Evolutionary conservation across 305 asterid species (phyloP), one percentile per base, ranked within the genome.

Genomic region (Fraxinus sp.): DNA sequence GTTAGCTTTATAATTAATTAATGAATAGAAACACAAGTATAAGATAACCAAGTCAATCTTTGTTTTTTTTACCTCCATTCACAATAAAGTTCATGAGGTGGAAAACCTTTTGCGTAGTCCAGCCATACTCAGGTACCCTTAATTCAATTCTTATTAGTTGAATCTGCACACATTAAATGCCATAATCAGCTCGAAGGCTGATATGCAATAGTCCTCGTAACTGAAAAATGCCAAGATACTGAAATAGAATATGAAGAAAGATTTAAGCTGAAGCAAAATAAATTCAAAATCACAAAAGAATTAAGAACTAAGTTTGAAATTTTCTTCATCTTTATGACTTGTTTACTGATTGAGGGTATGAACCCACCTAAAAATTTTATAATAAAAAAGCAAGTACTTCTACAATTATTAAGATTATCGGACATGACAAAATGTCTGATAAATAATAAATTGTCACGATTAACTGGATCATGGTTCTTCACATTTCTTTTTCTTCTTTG

Each of bases 31-130:
- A 39, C 68, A 84, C 10, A 59, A 24, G 36, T 32, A 79, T 41
- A 55, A 14, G 11, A 52, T 20, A 85, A 20, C 46, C 80, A 76
- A 84, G 83, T 76, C 68, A 83, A 52, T 80, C 77, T 78, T 79
- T 55, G 59, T 16, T 36, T 28, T 36, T 28, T 86, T 32, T 92
- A 93, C 98, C 98, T 93, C 99, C 99, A 89, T 93, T 96, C 79
- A 96, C 98, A 73, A 96, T 79, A 79, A 93, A 96, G 89, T 96
- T 96, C 99, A 96, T 96, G 84, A 96, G 92, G 89, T 96, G 98
- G 93, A 96, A 96, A 87, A 96, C 97, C 92, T 96, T 96, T 89
- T 94, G 98, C 0, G 97, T 94, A 41, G 99, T 96, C 99, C 99
- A 96, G 76, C 99, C 99, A 92, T 91, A 96, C 87, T 92, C 98